Percentiles rank a stretch among this genome's conserved stretches.
These are phyloP conservation scores for Teunomyces barrocoloradensis DNA, from an alignment of 805 yeast genomes.

Conservation along the genomic window DNA sequence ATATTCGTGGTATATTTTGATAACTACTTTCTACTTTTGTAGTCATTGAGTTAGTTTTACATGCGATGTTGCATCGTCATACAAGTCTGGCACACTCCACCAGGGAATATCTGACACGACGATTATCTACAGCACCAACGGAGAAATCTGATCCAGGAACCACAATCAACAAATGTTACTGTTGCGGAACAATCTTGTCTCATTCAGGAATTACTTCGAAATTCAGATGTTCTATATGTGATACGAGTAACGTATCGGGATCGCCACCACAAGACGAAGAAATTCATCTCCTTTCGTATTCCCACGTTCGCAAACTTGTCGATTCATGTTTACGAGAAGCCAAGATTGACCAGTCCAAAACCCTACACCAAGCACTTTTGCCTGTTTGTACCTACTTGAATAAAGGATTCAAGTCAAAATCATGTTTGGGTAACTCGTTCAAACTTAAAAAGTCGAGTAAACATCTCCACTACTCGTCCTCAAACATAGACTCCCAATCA, in stretches of 20 bases:
- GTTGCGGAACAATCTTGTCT: neutral
- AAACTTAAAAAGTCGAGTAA: conserved; percentile 22
- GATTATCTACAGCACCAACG: neutral
- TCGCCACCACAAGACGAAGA: conserved; percentile 6
- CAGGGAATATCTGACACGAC: neutral
- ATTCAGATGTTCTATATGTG: conserved; percentile 64
- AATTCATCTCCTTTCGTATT: conserved; percentile 24
- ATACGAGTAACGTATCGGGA: conserved; percentile 40
- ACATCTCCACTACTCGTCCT: conserved; percentile 39
- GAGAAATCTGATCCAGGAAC: neutral
- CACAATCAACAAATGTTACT: neutral
- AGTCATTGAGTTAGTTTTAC: neutral
- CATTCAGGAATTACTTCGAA: conserved; percentile 17
- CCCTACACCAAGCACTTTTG: conserved; percentile 37
- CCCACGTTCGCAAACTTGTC: conserved; percentile 29
- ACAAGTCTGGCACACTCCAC: neutral
- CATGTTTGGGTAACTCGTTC: conserved; percentile 57
- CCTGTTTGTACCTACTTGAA: conserved; percentile 51
- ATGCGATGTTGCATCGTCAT: neutral
- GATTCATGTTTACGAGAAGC: conserved; percentile 29
- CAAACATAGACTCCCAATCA: conserved; percentile 51
- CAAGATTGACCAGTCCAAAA: conserved; percentile 14
- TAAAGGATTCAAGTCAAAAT: conserved; percentile 46
- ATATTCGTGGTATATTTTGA: neutral
- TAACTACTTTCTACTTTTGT: neutral